Base-by-base conservation (phyloP, 306 rosid species). In the Cucurbita pepo region DNA sequence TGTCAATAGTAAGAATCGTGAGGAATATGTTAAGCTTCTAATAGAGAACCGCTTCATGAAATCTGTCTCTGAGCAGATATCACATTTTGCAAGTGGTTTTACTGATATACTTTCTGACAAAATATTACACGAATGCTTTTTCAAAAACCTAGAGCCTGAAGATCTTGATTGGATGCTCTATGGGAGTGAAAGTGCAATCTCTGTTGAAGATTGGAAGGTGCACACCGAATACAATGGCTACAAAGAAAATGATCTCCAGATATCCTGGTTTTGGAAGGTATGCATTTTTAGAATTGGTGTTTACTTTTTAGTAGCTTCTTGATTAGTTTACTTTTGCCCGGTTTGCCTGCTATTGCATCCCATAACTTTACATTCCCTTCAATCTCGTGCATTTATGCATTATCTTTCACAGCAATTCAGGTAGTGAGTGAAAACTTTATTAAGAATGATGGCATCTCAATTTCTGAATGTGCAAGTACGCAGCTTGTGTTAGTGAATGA, bases 191-290 rank as follows among this genome's bases (percentile, higher is more conserved):
- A 82, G 77, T 76, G 78, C 56, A 75, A 80, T 94, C 76, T 82
- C 87, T 56, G 81, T 94, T 80, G 95, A 83, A 67, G 98, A 94
- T 79, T 94, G 98, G 97, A 90, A 87, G 81, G 85, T 86, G n/a
- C 95, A 90, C 69, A 90, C 97, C 0, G 97, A 89, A 61, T 90
- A 89, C 77, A 85, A 81, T 63, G 98, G 97, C 83, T 94, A 86
- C 84, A 78, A 79, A 75, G 97, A 89, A 83, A 87, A 87, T 15
- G 98, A 94, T 86, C 76, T 84, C 80, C 96, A 94, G 72, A 90
- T 94, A 61, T 73, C 74, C 60, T 94, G 98, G 98, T 94, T 94
- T 82, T 94, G 98, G 97, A 88, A 90, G 97, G 98, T 94, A 90
- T 48, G 78, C 79, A 56, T 56, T 76, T 22, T 53, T 48, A 22